Evolutionary conservation across 192 early-diverging fungal genomes (phyloP).

Genomic region (Entomortierella chlamydospora): DNA sequence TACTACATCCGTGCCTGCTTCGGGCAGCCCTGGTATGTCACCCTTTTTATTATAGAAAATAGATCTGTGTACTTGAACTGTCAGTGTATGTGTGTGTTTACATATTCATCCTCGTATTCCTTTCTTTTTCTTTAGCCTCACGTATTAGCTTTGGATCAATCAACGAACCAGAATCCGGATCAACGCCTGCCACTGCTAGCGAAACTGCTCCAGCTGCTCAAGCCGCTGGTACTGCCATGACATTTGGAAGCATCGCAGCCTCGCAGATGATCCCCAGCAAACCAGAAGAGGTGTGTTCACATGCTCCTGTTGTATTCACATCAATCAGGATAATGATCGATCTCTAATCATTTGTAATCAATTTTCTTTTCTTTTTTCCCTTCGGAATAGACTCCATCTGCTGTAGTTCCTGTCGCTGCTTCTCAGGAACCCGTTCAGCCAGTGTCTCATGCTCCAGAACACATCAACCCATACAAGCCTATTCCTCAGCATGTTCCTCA

Average conservation of each 20-base stretch:
- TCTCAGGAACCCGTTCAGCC: conserved; percentile 18
- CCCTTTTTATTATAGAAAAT: not conserved
- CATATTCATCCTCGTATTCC: not conserved
- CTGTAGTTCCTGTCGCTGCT: conserved; percentile 3
- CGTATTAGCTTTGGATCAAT: conserved; percentile 59
- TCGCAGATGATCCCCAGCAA: conserved; percentile 38
- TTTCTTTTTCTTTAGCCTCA: conserved; percentile 11
- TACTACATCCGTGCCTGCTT: not conserved
- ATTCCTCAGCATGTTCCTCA: conserved; percentile 38
- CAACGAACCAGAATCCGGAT: conserved; percentile 47
- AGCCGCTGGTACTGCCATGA: conserved; percentile 22
- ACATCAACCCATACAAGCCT: conserved; percentile 42
- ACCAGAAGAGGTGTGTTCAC: conserved; percentile 20
- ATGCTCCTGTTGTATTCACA: not conserved
- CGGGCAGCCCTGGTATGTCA: conserved; percentile 17
- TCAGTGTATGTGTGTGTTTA: too few relatives aligned
- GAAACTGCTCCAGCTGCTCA: conserved; percentile 26
- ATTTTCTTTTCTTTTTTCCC: not conserved
- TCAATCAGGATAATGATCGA: too few relatives aligned
- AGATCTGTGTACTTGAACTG: not conserved
- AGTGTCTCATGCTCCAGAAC: conserved; percentile 14
- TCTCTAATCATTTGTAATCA: not conserved
- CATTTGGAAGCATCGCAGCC: conserved; percentile 51
- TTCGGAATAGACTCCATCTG: conserved; percentile 2
- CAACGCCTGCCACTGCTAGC: conserved; percentile 22